Evolutionary conservation across 371 early-diverging fungal species (phyloP), one percentile per base, ranked within the genome.

Genomic region (Gilbertella persicaria): DNA sequence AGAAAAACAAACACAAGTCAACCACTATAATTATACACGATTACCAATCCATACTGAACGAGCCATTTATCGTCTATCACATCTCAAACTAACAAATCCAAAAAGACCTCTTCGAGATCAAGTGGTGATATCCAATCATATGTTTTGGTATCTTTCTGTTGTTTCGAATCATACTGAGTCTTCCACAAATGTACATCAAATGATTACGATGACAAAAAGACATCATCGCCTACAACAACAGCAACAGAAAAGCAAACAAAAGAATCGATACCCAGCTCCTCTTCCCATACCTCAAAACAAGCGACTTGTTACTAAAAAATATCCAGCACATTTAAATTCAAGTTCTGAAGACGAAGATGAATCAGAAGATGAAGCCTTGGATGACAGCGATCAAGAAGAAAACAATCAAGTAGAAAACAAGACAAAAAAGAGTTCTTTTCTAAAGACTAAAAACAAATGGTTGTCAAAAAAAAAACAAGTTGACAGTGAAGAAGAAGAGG

Each of bases 61-160:
- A 40, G 73, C 78, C 10, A 76, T 91, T 0, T 90, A 89, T 68
- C 82, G 84, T 25, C 62, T 87, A 14, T 86, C 88, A 0, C 87
- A 88, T 38, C 69, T 75, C 44, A 91, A 91, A 58, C 69, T 91
- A 35, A 80, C 90, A 2, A 82, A 86, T 46, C 75, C 77, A 14
- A 68, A 83, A 20, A 82, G 89, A 5, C 80, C 90, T 2, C 66
- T 91, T 24, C 52, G 67, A 37, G 84, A 91, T 47, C 90, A 91
- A 67, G 92, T 91, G 19, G 61, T 86, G 51, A 79, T 91, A 28
- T 80, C 84, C 14, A 91, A 91, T 46, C 71, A 90, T 53, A 86
- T 91, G 87, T 79, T 87, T 66, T 89, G 86, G 80, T 90, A 89
- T 60, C 67, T 91, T 7, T 66, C 66, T 0, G 33, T 62, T 10